These are phyloP conservation scores for Globisporangium polare DNA, from an alignment of 352 stramenopile genomes.

Conservation along the genomic window DNA sequence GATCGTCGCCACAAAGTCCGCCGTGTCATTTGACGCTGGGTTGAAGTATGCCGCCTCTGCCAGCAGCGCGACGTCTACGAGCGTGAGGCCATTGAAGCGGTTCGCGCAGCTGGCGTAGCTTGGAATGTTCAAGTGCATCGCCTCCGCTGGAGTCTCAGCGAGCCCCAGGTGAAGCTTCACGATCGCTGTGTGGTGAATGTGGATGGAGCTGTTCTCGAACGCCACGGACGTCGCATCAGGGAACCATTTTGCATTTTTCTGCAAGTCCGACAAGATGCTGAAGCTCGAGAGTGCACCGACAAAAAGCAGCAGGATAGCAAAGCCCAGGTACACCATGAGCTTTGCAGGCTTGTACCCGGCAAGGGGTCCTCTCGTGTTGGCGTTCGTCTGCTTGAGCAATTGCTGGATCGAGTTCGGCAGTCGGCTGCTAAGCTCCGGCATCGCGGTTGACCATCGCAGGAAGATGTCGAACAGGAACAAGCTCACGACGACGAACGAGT, in stretches of 20 bases:
- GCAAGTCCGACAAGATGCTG: constrained; percentile 67
- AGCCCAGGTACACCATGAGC: constrained; percentile 58
- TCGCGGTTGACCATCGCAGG: constrained; percentile 44
- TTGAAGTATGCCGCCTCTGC: constrained; percentile 88
- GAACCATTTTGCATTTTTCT: constrained; percentile 72
- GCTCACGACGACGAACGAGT: constrained; percentile 67
- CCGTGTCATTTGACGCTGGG: constrained; percentile 70
- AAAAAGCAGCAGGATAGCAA: constrained; percentile 64
- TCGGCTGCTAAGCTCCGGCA: constrained; percentile 37
- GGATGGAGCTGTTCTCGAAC: constrained; percentile 54
- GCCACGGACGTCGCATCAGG: constrained; percentile 67
- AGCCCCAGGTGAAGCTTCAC: constrained; percentile 80
- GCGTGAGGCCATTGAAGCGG: constrained; percentile 64
- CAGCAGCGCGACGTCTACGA: constrained; percentile 84
- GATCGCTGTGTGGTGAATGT: constrained; percentile 85
- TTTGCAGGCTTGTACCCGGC: constrained; percentile 53
- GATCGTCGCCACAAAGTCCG: constrained; percentile 63
- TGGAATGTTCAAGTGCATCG: constrained; percentile 42
- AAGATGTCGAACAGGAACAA: constrained; percentile 80
- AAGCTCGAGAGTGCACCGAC: constrained; percentile 70
- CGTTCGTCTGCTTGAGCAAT: constrained; percentile 56
- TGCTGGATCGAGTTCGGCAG: constrained; percentile 49
- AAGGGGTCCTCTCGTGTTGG: constrained; percentile 34
- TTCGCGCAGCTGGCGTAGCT: constrained; percentile 76
- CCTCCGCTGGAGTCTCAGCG: constrained; percentile 32